Evolutionary conservation across 2,329 filamentous ascomycete genomes (phyloP), one percentile per base, ranked within the genome.

Genomic region (Cyphellophora attinorum): DNA sequence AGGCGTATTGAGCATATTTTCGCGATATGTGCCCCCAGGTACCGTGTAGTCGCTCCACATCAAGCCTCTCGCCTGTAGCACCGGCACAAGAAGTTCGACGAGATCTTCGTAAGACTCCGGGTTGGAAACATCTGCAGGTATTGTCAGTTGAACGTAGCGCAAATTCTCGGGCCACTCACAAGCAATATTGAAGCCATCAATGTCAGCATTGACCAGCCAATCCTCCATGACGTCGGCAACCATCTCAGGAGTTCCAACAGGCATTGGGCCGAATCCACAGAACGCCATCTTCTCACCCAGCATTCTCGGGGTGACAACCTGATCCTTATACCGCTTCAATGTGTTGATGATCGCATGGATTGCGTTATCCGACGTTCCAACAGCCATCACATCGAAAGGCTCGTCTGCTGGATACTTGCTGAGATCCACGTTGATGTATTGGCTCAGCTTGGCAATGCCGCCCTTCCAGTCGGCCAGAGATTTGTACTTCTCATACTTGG

Each of bases 171-270:
- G n/a, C n/a, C n/a, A n/a, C n/a, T n/a, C n/a, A n/a, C n/a, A n/a
- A n/a, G n/a, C n/a, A n/a, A 25, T 8, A n/a, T 85, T 85, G 56
- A 85, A 85, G 0, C 80, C 79, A 51, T 85, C 80, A 1, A 84
- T 70, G 45, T 81, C 80, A 0, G 75, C 78, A 51, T 82, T 78
- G 5, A 61, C 50, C 0, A 82, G 62, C 79, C 79, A 85, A 0
- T 61, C 56, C 55, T 84, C 76, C 35, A 85, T 64, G 25, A 70
- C 66, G 49, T 85, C 78, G 0, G 76, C 79, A 2, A 84, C 76
- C 45, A 74, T 70, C n/a, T 65, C 55, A 0, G 79, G 61, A 0
- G 76, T 81, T 0, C 80, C 80, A 0, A 84, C 74, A 3, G 76
- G 55, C 0, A 76, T 67, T 0, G 77, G 72, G 0, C 79, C 77